Conservation (phyloP, 495 filamentous ascomycete genomes). For the Aspergillus wentii region DNA sequence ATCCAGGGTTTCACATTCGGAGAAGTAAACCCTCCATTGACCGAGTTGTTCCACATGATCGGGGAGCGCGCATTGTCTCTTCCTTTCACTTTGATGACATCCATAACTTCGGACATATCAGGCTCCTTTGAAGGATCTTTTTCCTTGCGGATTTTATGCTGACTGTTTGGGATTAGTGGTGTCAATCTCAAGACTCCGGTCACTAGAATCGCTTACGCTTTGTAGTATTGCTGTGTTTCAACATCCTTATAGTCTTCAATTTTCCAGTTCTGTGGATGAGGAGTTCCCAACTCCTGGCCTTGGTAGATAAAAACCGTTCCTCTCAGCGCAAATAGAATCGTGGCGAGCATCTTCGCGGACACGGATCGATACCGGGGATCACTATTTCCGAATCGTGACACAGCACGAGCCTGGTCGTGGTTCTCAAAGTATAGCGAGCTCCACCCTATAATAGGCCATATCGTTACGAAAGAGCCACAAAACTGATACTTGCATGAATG, state of each 20-base stretch:
- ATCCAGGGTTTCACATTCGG: conserved; percentile 44
- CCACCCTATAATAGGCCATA: conserved; percentile 42
- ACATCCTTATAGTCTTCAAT: conserved; percentile 60
- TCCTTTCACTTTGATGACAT: conserved; percentile 26
- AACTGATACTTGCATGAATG: too few species aligned
- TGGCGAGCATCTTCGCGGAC: conserved; percentile 53
- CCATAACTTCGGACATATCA: conserved; percentile 10
- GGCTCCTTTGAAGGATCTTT: conserved; percentile 15
- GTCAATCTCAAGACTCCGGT: conserved; percentile 15
- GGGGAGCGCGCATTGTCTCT: conserved; percentile 45
- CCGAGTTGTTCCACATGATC: conserved; percentile 36
- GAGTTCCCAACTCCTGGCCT: conserved; percentile 66
- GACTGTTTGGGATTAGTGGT: conserved; percentile 1
- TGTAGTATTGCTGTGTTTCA: conserved; percentile 54
- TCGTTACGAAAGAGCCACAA: too few species aligned
- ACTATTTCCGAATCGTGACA: conserved; percentile 49
- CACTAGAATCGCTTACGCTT: conserved; percentile 17
- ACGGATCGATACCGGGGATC: conserved; percentile 29
- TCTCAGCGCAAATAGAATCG: conserved; percentile 45
- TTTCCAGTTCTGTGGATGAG: conserved; percentile 52
- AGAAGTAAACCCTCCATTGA: conserved; percentile 39
- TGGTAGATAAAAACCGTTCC: conserved; percentile 68
- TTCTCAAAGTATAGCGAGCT: conserved; percentile 60
- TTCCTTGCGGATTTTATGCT: conserved; percentile 5
- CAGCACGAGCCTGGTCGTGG: conserved; percentile 53